Base-by-base conservation (phyloP, 108 stramenopile species). In the Conticribra guillardii region DNA sequence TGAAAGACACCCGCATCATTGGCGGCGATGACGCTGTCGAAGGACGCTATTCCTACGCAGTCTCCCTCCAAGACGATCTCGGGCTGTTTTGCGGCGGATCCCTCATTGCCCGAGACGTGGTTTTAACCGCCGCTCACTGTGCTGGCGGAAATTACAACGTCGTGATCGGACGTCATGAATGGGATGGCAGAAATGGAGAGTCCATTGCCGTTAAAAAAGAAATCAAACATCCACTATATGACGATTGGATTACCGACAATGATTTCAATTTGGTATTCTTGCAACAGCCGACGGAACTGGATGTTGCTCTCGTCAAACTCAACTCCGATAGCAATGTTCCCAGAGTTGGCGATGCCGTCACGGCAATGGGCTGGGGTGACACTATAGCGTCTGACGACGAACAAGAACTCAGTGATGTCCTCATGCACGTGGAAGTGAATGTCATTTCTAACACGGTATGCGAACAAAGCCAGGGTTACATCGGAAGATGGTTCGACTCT, bases 291-390 rank as follows among this genome's bases (percentile, higher is more conserved):
- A 52, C 47, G 4, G 33, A 4, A 3, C 55, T 44, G 14, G 34
- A 60, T 3, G 49, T 65, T 0, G 19, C 37, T 1, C 45, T 66
- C 0, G 48, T 57, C 33, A 47, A 51, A 18, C 16, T 74, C 21
- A 51, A 50, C 26, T 16, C 28, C 44, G 59, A 61, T 27, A 29
- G 19, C 4, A 56, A 34, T 44, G 19, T 2, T 2, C 64, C 54
- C 21, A 15, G 49, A 4, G 58, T 44, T 41, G 56, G 56, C 27
- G 27, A 57, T 2, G 45, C 33, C 0, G 55, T 65, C 1, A 30
- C 23, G 23, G 64, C 59, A 1, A 64, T 74, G 63, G 73, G 73
- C 3, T 66, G 64, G 64, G 73, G 73, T 0, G 60, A 74, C 41
- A 74, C 32, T 2, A 48, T 17, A 16, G 24, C n/a, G n/a, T 19